These are phyloP conservation scores for Penicillium aurantiogriseum DNA, from an alignment of 2,329 filamentous ascomycete genomes.

Conservation along the genomic window DNA sequence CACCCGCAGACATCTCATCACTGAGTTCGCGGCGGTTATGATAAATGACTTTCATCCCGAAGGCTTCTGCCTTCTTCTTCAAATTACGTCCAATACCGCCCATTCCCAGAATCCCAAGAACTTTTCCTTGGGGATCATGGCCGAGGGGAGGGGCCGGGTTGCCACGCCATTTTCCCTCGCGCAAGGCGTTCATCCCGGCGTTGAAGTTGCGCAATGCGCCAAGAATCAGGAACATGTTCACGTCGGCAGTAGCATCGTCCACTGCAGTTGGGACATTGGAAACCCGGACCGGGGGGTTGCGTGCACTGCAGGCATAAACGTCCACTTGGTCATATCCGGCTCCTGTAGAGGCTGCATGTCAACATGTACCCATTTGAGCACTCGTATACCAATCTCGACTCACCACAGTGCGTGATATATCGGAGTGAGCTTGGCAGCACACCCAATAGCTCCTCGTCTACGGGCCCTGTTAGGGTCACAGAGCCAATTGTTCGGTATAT, in stretches of 20 bases:
- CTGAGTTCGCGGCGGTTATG: conserved; percentile 66
- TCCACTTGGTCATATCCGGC: conserved; percentile 86
- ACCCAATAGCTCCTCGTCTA: conserved; percentile 69
- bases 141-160: conserved; percentile 56
- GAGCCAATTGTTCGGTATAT: conserved; percentile 72
- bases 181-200: conserved; percentile 62
- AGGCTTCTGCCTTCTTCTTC: conserved; percentile 69
- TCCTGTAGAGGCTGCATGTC: conserved; percentile 45
- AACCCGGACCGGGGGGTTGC: conserved; percentile 60
- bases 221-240: conserved; percentile 75
- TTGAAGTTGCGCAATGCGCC: conserved; percentile 76
- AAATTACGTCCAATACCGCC: conserved; percentile 79
- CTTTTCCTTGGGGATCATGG: conserved; percentile 75
- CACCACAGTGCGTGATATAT: conserved; percentile 44
- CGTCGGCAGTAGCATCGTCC: conserved; percentile 79
- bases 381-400: background rate
- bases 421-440: conserved; percentile 41
- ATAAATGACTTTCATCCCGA: conserved; percentile 74
- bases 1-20: conserved; percentile 48
- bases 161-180: conserved; percentile 68
- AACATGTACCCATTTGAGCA: background rate
- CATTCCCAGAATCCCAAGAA: conserved; percentile 80
- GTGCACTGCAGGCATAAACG: conserved; percentile 66
- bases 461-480: conserved; percentile 61
- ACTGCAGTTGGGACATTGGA: conserved; percentile 81